Evolutionary conservation across 257 asterid species (phyloP).

Genomic region (Scutellaria galericulata): DNA sequence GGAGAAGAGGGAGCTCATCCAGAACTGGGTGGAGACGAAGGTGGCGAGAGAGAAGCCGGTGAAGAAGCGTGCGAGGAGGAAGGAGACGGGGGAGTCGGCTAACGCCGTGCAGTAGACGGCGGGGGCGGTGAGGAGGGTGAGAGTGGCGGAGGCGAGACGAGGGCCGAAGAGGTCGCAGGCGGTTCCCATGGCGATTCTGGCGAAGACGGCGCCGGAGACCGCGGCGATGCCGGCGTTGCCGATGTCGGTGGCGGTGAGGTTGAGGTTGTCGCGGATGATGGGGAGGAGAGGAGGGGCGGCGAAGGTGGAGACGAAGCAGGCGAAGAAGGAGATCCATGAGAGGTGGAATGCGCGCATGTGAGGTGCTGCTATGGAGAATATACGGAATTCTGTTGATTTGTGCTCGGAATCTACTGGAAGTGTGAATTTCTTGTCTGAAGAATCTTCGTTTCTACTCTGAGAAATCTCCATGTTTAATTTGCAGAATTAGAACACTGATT

Average conservation of each 20-base stretch:
- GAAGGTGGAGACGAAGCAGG: constrained; percentile 89
- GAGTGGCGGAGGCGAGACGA: constrained; percentile 69
- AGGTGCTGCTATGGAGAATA: constrained; percentile 60
- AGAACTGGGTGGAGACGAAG: constrained; percentile 86
- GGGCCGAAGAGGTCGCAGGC: constrained; percentile 88
- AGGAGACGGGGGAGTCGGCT: constrained; percentile 47
- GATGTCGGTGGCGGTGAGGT: constrained; percentile 77
- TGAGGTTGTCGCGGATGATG: constrained; percentile 79
- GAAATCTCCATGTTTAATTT: constrained; percentile 42
- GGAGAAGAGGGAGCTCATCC: constrained; percentile 91
- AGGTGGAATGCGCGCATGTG: constrained; percentile 93
- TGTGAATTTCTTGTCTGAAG: constrained; percentile 43
- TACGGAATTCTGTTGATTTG: constrained; percentile 61
- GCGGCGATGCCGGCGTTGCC: constrained; percentile 93
- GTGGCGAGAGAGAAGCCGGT: constrained; percentile 81
- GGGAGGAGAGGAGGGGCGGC: constrained; percentile 90
- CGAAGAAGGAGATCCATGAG: constrained; percentile 82
- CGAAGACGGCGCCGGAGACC: constrained; percentile 84
- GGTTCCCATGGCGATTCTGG: constrained; percentile 83
- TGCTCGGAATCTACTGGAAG: constrained; percentile 85
- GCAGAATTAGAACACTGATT: no score
- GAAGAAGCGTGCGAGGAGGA: constrained; percentile 72
- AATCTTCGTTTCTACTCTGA: constrained; percentile 9
- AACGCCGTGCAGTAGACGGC: constrained; percentile 66
- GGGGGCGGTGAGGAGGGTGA: constrained; percentile 72